Percentiles rank a stretch among this genome's conserved stretches.
Evolutionary conservation across 805 yeast genomes (phyloP).

Genomic region (Ascoidea asiatica): DNA sequence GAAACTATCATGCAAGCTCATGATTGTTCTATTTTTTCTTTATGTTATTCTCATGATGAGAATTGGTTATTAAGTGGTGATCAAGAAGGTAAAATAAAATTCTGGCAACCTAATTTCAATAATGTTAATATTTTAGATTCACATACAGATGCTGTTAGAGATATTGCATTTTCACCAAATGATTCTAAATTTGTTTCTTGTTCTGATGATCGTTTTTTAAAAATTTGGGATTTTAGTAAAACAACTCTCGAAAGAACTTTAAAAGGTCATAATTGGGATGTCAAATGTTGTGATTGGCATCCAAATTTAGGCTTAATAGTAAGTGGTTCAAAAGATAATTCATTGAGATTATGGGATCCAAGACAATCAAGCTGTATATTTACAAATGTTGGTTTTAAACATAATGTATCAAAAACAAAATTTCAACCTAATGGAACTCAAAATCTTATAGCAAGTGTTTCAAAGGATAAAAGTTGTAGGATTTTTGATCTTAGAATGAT

Average conservation of each 20-base stretch:
- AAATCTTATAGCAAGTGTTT: constrained; percentile 67
- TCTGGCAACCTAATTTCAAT: constrained; percentile 97
- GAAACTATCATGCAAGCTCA: constrained; percentile 99
- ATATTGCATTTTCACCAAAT: constrained; percentile 77
- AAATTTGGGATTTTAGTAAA: constrained; percentile 89
- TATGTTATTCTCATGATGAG: constrained; percentile 76
- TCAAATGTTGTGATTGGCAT: constrained; percentile 96
- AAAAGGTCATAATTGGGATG: constrained; percentile 98
- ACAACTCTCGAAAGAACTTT: constrained; percentile 71
- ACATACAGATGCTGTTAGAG: constrained; percentile 75
- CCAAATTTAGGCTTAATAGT: constrained; percentile 75
- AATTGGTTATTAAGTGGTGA: constrained; percentile 95
- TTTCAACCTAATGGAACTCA: constrained; percentile 77
- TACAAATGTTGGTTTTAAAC: constrained; percentile 85
- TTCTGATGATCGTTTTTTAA: constrained; percentile 82
- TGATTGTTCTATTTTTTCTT: constrained; percentile 72
- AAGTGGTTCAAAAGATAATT: constrained; percentile 90
- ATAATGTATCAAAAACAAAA: constrained; percentile 74
- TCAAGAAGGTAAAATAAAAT: constrained; percentile 81
- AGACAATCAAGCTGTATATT: constrained; percentile 59
- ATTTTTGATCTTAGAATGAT: constrained; percentile 79
- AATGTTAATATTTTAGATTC: constrained; percentile 75
- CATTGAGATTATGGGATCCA: constrained; percentile 94
- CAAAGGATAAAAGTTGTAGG: constrained; percentile 80
- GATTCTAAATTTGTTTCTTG: constrained; percentile 89